Evolutionary conservation across 2,329 filamentous ascomycete species (phyloP), one percentile per base, ranked within the genome.

Genomic region (Diaporthe amygdali): DNA sequence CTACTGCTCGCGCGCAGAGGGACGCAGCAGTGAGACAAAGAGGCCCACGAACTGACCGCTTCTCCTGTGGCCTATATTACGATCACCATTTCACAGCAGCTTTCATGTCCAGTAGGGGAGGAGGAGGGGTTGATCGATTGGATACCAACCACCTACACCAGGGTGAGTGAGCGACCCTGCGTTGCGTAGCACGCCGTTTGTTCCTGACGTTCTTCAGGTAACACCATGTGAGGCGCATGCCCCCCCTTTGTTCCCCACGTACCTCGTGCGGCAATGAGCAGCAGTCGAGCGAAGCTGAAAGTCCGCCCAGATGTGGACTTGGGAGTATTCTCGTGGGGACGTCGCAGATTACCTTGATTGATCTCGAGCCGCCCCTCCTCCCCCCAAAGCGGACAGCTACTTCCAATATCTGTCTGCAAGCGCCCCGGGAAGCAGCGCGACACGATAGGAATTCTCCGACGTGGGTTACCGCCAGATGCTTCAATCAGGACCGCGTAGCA

Each of bases 41-140:
- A 64, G 66, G 55, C 66, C 66, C 66, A 55, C 32, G 52, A 68
- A 46, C 52, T 68, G 66, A 68, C 66, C 66, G 66, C 66, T 59
- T 68, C 59, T 68, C 66, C 66, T 68, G 66, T 47, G 32, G 54
- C 49, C 52, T 68, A 49, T 59, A 59, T 49, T 49, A 68, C 55
- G 66, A 68, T 59, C 66, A 59, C 52, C 66, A 68, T 68, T 39
- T 59, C 66, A 68, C 66, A 68, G 49, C 66, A 68, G 66, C 66
- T 51, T 37, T 59, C 44, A 37, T 5, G 44, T 49, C 52, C 54
- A 49, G 41, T 20, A 47, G 52, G 51, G 49, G 54, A 30, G 27
- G 15, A 27, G 25, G 7, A 32, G 20, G 30, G 59, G 44, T 34
- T 64, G 59, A 64, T 64, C 59, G 30, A 46, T 64, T 64, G 59